phyloP scores from a whole-genome alignment of 768 basidiomycete species.

The Suillus ampliporus region DNA sequence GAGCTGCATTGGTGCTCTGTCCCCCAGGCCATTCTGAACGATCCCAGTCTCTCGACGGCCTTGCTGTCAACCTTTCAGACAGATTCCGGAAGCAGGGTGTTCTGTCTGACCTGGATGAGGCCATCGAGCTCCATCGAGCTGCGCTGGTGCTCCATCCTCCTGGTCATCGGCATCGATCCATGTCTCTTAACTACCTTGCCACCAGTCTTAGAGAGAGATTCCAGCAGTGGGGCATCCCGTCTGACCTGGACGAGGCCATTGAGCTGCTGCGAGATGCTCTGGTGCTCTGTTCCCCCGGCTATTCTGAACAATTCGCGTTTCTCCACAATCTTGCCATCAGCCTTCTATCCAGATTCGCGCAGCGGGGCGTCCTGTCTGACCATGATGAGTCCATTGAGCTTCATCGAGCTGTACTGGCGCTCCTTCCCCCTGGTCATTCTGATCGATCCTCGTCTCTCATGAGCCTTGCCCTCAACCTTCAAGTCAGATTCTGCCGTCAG shows the following conservation, averaged over 20 bases:
- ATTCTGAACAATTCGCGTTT: not conserved
- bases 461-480: not conserved
- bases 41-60: not conserved
- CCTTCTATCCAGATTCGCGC: constrained; percentile 14
- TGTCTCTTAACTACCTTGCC: constrained; percentile 16
- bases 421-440: not conserved
- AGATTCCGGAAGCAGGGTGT: not conserved
- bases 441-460: not conserved
- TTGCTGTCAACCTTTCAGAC: not conserved
- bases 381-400: constrained; percentile 16
- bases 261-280: not conserved
- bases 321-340: constrained; percentile 4
- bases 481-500: not conserved
- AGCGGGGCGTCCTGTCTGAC: constrained; percentile 11
- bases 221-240: not conserved
- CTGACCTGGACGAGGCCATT: constrained; percentile 5
- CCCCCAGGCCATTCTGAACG: not conserved
- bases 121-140: not conserved
- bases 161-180: not conserved
- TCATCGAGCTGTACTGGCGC: not conserved
- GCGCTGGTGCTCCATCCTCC: not conserved
- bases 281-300: not conserved
- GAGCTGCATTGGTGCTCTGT: not conserved
- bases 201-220: not conserved
- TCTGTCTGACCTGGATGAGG: not conserved